Evolutionary conservation across 306 rosid species (phyloP), one percentile per base, ranked within the genome.

Genomic region (Fragaria ananassa): DNA sequence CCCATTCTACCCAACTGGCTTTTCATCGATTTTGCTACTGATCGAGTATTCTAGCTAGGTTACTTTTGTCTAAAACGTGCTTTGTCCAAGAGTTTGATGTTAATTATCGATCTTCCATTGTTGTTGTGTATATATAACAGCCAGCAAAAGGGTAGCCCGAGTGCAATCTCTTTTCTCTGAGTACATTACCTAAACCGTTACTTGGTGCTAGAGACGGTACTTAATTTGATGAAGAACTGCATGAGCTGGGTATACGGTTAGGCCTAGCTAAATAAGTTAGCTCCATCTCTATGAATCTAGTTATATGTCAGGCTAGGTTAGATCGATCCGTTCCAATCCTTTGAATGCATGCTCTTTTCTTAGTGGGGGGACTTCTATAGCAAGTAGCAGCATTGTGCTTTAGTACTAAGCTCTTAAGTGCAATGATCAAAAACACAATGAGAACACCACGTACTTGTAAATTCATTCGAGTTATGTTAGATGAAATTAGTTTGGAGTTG

Each of bases 1-100:
- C 75, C 31, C 14, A 0, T 31, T 35, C 47, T n/a, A 51, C 75
- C 47, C 63, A 71, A 71, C 19, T 71, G 34, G 75, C 35, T 51
- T 53, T 10, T 53, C 75, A 35, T 19, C n/a, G 39, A 8, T 51
- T 51, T 50, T 27, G 29, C 31, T 5, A 18, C 4, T 5, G 31
- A 29, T 29, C 31, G 47, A 29, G 41, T 18, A 71, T 11, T 37
- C 19, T 27, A 11, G 29, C 62, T 31, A 18, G 4, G 34, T 70
- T 34, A 51, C 17, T 23, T 45, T 45, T 42, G 6, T 35, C 44
- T 39, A 39, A 56, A 54, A 21, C 50, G 18, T 34, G 29, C 61
- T 14, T 19, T n/a, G 64, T 23, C 61, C 69, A 8, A 64, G 46
- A 31, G 69, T 6, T 35, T 18, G 46, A 64, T 64, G 68, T 31